Evolutionary conservation across 345 rosid genomes (phyloP).

Genomic region (Brassica incana): DNA sequence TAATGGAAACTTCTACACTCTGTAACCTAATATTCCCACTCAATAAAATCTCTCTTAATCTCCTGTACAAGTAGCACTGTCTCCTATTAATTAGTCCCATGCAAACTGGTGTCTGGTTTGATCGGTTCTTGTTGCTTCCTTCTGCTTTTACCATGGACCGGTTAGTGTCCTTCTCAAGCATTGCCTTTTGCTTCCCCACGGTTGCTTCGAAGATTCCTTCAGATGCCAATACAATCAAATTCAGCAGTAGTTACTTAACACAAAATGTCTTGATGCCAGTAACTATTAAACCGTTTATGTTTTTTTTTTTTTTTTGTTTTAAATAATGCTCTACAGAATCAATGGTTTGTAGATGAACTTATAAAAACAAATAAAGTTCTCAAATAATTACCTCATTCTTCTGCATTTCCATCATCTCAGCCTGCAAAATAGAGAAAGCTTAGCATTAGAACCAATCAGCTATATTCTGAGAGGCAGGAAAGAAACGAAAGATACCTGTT

Average conservation of each 20-base stretch:
- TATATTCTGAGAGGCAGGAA: background rate
- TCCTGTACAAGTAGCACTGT: conserved; percentile 39
- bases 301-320: background rate
- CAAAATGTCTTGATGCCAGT: background rate
- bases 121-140: conserved; percentile 20
- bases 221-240: conserved; percentile 30
- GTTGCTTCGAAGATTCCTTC: conserved; percentile 47
- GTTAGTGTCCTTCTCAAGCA: conserved; percentile 55
- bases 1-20: conserved; percentile 22
- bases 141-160: conserved; percentile 68
- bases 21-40: conserved; percentile 28
- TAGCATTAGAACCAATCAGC: conserved; percentile 12
- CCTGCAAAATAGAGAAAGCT: conserved; percentile 49
- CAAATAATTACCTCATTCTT: conserved; percentile 52
- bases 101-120: conserved; percentile 20
- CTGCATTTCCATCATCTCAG: conserved; percentile 55
- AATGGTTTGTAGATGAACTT: background rate
- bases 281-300: background rate
- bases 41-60: conserved; percentile 27
- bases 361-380: background rate
- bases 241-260: background rate
- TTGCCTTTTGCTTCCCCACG: conserved; percentile 61
- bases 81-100: conserved; percentile 28
- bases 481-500: conserved; percentile 54
- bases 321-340: conserved; percentile 5